Base-by-base conservation (phyloP, 139 green algal genomes). In the Chlorella sorokiniana region DNA sequence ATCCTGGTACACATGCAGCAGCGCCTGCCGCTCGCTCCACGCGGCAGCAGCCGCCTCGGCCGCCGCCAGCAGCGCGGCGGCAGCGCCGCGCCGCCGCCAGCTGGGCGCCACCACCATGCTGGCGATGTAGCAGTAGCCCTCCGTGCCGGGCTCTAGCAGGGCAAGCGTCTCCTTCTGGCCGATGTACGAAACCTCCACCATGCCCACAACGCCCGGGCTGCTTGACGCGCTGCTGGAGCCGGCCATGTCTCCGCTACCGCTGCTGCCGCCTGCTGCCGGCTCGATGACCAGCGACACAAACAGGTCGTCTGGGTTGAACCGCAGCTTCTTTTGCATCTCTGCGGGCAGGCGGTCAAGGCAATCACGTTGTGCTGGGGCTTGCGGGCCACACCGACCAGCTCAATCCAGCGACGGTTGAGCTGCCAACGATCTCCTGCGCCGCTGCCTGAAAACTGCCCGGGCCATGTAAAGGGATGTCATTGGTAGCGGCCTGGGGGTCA, bases 1-100 rank as follows among this genome's bases (percentile, higher is more conserved):
- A 64, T 91, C 75, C 41, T 70, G 59, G 75, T 81, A 81, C 42
- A 91, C 87, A 54, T 91, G 86, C 68, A 91, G 81, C 52, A 86
- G 76, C 23, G 80, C 42, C 31, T 84, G 38, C 41, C 6, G 48
- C 72, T 88, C 75, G 20, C 76, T 35, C 88, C 88, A 91, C 44
- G 70, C 42, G 65, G 33, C 69, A 23, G 86, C 86, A 68, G 86
- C 79, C 45, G 23, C 44, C 70, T 88, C 81, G 20, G 87, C 88
- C 0, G 80, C 88, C 1, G 61, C n/a, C 54, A 88, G 79, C 80
- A 88, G 61, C 9, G 63, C 62, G 10, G 51, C 48, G 0, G 84
- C 84, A 1, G 65, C 84, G 33, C 88, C 88, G 1, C 65, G 62
- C 40, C 84, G 82, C 25, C 87, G 78, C 45, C 31, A 37, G 10